Conservation (phyloP, 2,329 filamentous ascomycete genomes). For the Epichloe scottii region DNA sequence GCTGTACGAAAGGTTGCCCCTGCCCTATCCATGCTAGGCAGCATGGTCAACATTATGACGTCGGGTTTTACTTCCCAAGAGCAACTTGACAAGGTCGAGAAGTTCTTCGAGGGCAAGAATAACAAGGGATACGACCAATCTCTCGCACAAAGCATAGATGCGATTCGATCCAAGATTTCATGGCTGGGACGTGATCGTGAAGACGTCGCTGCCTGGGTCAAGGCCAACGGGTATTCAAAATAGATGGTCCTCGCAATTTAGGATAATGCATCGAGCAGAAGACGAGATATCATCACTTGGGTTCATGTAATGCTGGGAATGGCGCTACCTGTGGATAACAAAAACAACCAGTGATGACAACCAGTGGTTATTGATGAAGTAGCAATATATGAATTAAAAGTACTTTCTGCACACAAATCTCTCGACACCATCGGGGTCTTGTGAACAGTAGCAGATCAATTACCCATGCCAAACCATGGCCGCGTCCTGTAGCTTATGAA, state of each 20-base stretch:
- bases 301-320: no score
- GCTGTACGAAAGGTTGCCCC: constrained; percentile 73
- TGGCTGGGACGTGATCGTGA: constrained; percentile 15
- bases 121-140: constrained; percentile 78
- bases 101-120: constrained; percentile 71
- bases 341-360: background rate
- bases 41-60: constrained; percentile 71
- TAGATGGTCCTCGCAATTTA: background rate
- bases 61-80: constrained; percentile 66
- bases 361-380: no score
- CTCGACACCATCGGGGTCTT: no score
- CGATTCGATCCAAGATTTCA: constrained; percentile 61
- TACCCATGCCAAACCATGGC: no score
- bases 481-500: background rate
- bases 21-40: constrained; percentile 74
- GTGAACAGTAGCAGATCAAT: no score
- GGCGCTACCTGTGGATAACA: background rate
- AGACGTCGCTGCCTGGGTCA: constrained; percentile 15
- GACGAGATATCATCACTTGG: no score
- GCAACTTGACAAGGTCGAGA: constrained; percentile 63
- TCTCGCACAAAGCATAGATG: constrained; percentile 79
- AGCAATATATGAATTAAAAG: no score
- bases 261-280: background rate
- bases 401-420: no score
- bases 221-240: constrained; percentile 12